These are phyloP conservation scores for Coemansia sp. DNA, from an alignment of 192 early-diverging fungal genomes.

Conservation along the genomic window DNA sequence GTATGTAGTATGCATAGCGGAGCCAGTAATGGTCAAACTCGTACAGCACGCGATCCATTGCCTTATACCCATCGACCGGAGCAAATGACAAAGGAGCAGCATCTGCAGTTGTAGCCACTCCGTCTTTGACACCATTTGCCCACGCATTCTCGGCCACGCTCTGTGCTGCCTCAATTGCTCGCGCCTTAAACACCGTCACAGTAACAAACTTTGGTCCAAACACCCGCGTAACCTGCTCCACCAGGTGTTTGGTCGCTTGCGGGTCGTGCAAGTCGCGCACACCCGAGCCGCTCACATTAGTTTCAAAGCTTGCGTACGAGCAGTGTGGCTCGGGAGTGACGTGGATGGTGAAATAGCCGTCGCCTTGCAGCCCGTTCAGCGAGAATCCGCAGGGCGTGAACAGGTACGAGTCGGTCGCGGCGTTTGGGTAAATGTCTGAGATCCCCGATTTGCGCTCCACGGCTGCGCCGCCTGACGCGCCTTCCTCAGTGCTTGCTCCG, in stretches of 20 bases:
- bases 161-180: not conserved
- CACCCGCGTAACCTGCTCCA: constrained; percentile 72
- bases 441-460: constrained; percentile 80
- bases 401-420: constrained; percentile 82
- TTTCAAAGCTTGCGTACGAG: constrained; percentile 99
- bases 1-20: constrained; percentile 72
- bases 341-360: constrained; percentile 94
- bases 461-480: constrained; percentile 64
- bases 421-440: constrained; percentile 73
- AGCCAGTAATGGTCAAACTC: constrained; percentile 81
- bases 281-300: constrained; percentile 73
- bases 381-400: constrained; percentile 98
- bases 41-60: constrained; percentile 71
- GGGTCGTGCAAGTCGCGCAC: constrained; percentile 46
- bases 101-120: not conserved
- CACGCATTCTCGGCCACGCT: not conserved
- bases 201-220: constrained; percentile 83
- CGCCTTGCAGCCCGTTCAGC: constrained; percentile 80
- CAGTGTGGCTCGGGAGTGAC: constrained; percentile 97
- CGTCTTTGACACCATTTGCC: not conserved
- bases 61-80: constrained; percentile 61
- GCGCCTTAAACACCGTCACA: constrained; percentile 74
- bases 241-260: constrained; percentile 61
- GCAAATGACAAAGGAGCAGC: constrained; percentile 44
- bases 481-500: constrained; percentile 57